A percentile compares a stretch with the other conserved stretches of the same genome.
These are phyloP conservation scores for Corymbia maculata DNA, from an alignment of 345 rosid genomes.

Conservation along the genomic window DNA sequence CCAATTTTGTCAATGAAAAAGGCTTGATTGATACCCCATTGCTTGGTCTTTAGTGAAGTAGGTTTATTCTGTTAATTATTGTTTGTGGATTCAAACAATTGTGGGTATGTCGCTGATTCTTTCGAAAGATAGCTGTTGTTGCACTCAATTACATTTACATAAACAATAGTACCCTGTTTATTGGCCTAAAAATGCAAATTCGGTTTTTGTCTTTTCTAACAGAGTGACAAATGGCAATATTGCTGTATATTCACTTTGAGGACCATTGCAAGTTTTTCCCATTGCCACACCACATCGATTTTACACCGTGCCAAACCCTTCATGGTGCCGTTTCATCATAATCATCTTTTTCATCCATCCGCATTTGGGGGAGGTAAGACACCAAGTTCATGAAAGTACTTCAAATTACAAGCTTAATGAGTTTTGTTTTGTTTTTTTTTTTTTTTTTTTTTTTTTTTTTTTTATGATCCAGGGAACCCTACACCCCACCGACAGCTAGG, in stretches of 20 bases:
- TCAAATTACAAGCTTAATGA: not conserved
- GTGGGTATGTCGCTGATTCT: not conserved
- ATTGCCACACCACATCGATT: not conserved
- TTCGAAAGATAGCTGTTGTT: not conserved
- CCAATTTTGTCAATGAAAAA: not conserved
- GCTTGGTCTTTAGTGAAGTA: not conserved
- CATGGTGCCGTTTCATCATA: not conserved
- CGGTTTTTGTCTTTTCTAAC: not conserved
- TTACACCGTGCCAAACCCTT: not conserved
- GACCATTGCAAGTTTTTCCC: not conserved
- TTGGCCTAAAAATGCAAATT: not conserved
- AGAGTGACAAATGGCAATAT: not conserved
- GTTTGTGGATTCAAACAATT: not conserved
- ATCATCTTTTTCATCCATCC: not conserved
- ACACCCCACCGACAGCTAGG: no score
- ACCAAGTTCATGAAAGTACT: not conserved
- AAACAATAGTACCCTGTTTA: not conserved
- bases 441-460: no score
- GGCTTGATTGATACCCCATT: not conserved
- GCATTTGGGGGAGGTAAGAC: not conserved
- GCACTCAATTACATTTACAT: not conserved
- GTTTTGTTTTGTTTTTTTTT: no score
- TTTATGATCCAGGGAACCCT: no score
- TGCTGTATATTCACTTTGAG: not conserved
- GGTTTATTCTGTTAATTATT: not conserved